Conservation (phyloP, 371 early-diverging fungal genomes). For the Batkoa obscura region DNA sequence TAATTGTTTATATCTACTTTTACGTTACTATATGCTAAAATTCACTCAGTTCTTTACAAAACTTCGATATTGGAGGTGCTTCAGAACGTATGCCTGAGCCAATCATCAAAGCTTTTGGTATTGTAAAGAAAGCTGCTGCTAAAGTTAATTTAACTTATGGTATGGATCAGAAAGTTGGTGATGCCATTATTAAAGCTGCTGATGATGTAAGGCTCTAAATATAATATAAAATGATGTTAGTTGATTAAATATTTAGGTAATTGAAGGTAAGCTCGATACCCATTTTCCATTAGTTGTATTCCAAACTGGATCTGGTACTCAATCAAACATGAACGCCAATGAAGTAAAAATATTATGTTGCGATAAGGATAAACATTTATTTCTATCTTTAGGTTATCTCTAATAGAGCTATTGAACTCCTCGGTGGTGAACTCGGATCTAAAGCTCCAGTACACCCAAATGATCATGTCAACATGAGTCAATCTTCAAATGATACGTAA, state of each 20-base stretch:
- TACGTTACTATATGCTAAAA: not conserved
- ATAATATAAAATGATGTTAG: not conserved
- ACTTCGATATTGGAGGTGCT: conserved; percentile 87
- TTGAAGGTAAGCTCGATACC: conserved; percentile 62
- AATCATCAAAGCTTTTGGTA: conserved; percentile 79
- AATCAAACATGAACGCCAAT: conserved; percentile 89
- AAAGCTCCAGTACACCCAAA: conserved; percentile 92
- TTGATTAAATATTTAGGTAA: conserved; percentile 28
- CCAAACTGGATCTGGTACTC: conserved; percentile 96
- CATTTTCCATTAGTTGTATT: conserved; percentile 92
- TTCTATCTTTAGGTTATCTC: conserved; percentile 46
- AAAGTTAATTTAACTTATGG: conserved; percentile 75
- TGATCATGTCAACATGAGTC: conserved; percentile 93
- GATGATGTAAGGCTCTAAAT: conserved; percentile 28
- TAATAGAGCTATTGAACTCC: conserved; percentile 86
- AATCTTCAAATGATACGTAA: conserved; percentile 87
- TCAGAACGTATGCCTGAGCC: conserved; percentile 86
- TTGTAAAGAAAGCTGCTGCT: conserved; percentile 84
- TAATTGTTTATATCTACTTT: conserved; percentile 9
- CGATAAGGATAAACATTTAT: not conserved
- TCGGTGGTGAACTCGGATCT: conserved; percentile 74
- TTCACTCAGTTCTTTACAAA: conserved; percentile 45
- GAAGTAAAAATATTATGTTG: conserved; percentile 18
- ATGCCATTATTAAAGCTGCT: conserved; percentile 72
- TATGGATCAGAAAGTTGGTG: conserved; percentile 49